Conservation (phyloP, 768 basidiomycete species). For the Russula sp. region DNA sequence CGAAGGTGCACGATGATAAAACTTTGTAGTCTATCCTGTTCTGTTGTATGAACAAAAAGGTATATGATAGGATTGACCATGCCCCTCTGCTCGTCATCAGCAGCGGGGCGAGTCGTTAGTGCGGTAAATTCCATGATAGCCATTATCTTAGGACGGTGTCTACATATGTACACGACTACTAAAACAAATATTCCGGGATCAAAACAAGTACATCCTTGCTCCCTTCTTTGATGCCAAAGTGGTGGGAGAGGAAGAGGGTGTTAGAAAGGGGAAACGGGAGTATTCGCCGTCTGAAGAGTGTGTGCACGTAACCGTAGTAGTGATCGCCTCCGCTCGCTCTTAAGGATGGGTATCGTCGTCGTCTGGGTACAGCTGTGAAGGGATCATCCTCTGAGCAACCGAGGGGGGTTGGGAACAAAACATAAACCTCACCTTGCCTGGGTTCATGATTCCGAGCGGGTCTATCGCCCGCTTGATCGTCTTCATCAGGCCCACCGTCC, state of each 20-base stretch:
- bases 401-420: background rate
- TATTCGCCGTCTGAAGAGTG: no score
- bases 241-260: no score
- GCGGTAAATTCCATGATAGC: background rate
- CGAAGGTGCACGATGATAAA: slow-evolving; percentile 22
- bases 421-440: slow-evolving; percentile 57
- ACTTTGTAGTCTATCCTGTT: background rate
- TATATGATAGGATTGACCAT: background rate
- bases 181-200: background rate
- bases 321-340: background rate
- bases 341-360: background rate
- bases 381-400: background rate
- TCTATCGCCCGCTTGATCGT: slow-evolving; percentile 69
- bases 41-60: background rate
- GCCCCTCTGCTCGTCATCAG: background rate
- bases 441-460: slow-evolving; percentile 72
- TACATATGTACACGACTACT: background rate
- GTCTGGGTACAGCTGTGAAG: slow-evolving; percentile 11
- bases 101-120: no score
- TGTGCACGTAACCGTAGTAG: no score
- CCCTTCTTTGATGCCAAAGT: no score
- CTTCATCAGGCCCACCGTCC: slow-evolving; percentile 82
- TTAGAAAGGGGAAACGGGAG: no score
- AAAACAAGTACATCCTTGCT: no score
- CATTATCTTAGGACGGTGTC: background rate